Evolutionary conservation across 129 eudicot genomes (phyloP).

Genomic region (Flaveria bidentis): DNA sequence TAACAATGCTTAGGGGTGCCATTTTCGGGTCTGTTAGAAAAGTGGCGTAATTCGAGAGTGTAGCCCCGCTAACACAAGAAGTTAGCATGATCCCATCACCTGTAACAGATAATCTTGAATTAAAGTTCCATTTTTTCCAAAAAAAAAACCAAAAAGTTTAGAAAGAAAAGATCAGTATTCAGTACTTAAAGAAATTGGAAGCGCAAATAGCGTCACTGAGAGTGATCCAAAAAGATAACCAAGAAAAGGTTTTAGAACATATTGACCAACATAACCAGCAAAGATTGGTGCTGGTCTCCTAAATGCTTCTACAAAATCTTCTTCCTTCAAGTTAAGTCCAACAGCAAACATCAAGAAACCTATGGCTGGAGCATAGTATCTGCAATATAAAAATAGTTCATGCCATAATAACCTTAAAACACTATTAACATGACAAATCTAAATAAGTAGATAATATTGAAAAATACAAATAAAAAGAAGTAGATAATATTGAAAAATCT

Average conservation of each 20-base stretch:
- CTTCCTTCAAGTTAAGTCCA: slow-evolving; percentile 77
- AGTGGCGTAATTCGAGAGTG: slow-evolving; percentile 93
- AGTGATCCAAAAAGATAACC: slow-evolving; percentile 72
- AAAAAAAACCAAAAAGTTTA: no score
- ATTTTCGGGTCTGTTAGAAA: slow-evolving; percentile 72
- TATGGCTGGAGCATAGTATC: slow-evolving; percentile 85
- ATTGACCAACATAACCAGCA: slow-evolving; percentile 80
- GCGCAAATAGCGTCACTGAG: slow-evolving; percentile 48
- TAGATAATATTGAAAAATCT: no score
- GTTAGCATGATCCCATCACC: slow-evolving; percentile 88
- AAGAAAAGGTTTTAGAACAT: slow-evolving; percentile 72
- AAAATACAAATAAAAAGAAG: no score
- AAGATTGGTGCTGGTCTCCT: slow-evolving; percentile 68
- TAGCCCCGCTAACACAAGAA: slow-evolving; percentile 89
- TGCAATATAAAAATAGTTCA: slow-evolving; percentile 26
- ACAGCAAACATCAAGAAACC: slow-evolving; percentile 94
- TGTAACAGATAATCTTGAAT: slow-evolving; percentile 19
- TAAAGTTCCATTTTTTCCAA: slow-evolving; percentile 2
- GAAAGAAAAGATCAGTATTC: slow-evolving; percentile 32
- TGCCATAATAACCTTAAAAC: neutral
- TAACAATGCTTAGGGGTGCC: slow-evolving; percentile 93
- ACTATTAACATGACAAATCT: no score
- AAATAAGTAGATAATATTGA: no score
- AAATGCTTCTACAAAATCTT: slow-evolving; percentile 82
- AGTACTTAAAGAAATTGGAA: slow-evolving; percentile 67